Evolutionary conservation across 768 basidiomycete species (phyloP).

Genomic region (Pleurotus cornucopiae): DNA sequence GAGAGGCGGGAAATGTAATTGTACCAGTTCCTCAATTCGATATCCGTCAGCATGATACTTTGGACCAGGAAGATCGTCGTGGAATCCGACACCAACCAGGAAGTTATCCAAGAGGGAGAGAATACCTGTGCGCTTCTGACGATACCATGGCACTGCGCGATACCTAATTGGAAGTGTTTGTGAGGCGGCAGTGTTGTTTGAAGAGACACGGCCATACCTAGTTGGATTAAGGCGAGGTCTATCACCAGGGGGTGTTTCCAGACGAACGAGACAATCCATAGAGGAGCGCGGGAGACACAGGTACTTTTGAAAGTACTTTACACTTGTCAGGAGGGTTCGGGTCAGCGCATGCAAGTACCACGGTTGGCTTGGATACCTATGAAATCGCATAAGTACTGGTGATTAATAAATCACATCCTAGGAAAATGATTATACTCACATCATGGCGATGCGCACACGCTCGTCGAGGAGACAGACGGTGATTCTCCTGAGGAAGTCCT

Average conservation of each 20-base stretch:
- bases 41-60: conserved; percentile 36
- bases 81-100: conserved; percentile 26
- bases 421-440: conserved; percentile 26
- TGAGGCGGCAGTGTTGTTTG: too few relatives aligned
- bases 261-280: conserved; percentile 16
- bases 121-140: conserved; percentile 27
- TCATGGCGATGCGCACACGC: conserved; percentile 41
- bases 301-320: conserved; percentile 30
- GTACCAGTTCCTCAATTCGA: conserved; percentile 38
- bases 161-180: conserved; percentile 18
- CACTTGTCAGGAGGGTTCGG: conserved; percentile 15
- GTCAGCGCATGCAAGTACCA: conserved; percentile 25
- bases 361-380: conserved; percentile 35
- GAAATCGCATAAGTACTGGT: background rate
- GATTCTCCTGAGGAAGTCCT: conserved; percentile 27
- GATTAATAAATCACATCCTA: background rate
- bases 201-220: conserved; percentile 16
- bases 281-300: conserved; percentile 33
- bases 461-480: conserved; percentile 37
- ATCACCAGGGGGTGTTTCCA: conserved; percentile 20
- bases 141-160: conserved; percentile 43
- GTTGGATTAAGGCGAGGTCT: conserved; percentile 31
- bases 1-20: conserved; percentile 1
- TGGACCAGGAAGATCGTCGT: conserved; percentile 34
- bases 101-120: conserved; percentile 25